Base-by-base conservation (phyloP, 139 green algal species). In the Coelastrella sp. region DNA sequence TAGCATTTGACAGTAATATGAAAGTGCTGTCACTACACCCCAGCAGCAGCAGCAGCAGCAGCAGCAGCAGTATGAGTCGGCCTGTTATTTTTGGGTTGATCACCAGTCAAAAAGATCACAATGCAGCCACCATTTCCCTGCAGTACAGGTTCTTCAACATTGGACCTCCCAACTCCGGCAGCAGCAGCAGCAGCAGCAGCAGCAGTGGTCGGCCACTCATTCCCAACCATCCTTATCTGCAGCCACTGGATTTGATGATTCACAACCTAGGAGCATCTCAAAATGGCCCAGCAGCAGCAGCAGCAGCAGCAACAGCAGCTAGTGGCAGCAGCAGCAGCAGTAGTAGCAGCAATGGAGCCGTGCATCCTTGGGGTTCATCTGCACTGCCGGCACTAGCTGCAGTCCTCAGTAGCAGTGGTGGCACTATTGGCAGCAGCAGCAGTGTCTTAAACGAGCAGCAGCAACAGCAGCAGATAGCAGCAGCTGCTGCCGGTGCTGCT, bases 1-100 rank as follows among this genome's bases (percentile, higher is more conserved):
- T 49, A 1, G 35, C 35, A 49, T 49, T 49, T 49, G 35, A 49
- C 35, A 49, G 1, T 3, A 49, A 3, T 49, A 49, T 49, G 35
- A 49, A 1, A 3, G 35, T 49, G 35, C 35, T 49, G 35, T 49
- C 35, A 3, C 3, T 49, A 49, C 35, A 22, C 15, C 63, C 19
- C 76, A 72, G 72, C 60, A 87, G 82, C 82, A 87, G 82, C 82
- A 60, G 82, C n/a, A n/a, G 68, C 60, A 66, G 82, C 65, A 85
- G 88, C 68, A 49, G 73, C 61, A 56, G 79, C 6, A 82, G 22
- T 19, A 66, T 8, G 7, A 27, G 58, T 25, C 79, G 74, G 84
- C 89, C 89, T 6, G 59, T 90, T 15, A 22, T 94, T 12, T 86
- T 94, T 87, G 74, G 91, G 27, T 65, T 94, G 61, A 57, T 93